These are phyloP conservation scores for Dactylellina parvicollis DNA, from an alignment of 2,329 filamentous ascomycete genomes.

Conservation along the genomic window DNA sequence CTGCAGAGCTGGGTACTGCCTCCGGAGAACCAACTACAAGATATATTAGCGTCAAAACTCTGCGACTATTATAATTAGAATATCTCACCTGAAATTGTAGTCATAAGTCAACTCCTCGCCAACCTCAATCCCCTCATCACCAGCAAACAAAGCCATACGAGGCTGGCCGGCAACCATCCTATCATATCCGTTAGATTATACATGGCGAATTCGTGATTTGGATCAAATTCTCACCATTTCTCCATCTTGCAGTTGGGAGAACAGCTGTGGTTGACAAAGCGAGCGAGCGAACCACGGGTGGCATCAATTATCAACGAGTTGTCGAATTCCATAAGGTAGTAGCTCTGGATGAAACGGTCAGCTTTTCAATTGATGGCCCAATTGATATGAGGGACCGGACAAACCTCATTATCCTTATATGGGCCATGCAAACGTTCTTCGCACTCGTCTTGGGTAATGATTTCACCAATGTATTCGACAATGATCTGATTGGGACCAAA, in stretches of 20 bases:
- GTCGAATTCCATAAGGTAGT: slow-evolving; percentile 98
- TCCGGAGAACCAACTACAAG: slow-evolving; percentile 66
- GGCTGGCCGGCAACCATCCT: slow-evolving; percentile 89
- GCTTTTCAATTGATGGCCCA: not conserved
- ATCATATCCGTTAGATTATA: slow-evolving; percentile 21
- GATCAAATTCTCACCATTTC: slow-evolving; percentile 69
- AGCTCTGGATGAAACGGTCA: slow-evolving; percentile 71
- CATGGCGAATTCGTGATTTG: not conserved
- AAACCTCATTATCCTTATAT: slow-evolving; percentile 91
- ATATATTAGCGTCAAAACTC: slow-evolving; percentile 37
- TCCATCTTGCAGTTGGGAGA: slow-evolving; percentile 97
- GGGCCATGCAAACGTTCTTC: slow-evolving; percentile 90
- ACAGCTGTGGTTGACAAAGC: slow-evolving; percentile 89
- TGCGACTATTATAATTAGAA: slow-evolving; percentile 1
- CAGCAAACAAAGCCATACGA: slow-evolving; percentile 95
- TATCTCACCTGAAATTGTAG: slow-evolving; percentile 73
- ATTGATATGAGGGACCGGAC: slow-evolving; percentile 58
- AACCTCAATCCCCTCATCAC: slow-evolving; percentile 86
- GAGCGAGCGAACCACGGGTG: slow-evolving; percentile 91
- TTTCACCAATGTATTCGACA: slow-evolving; percentile 97
- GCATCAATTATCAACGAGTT: slow-evolving; percentile 99
- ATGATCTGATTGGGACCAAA: slow-evolving; percentile 94
- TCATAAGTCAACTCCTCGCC: slow-evolving; percentile 97
- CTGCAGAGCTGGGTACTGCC: slow-evolving; percentile 73
- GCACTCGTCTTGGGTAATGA: slow-evolving; percentile 93